Base-by-base conservation (phyloP, 1,284 basidiomycete genomes). In the Polyporus tsugae region DNA sequence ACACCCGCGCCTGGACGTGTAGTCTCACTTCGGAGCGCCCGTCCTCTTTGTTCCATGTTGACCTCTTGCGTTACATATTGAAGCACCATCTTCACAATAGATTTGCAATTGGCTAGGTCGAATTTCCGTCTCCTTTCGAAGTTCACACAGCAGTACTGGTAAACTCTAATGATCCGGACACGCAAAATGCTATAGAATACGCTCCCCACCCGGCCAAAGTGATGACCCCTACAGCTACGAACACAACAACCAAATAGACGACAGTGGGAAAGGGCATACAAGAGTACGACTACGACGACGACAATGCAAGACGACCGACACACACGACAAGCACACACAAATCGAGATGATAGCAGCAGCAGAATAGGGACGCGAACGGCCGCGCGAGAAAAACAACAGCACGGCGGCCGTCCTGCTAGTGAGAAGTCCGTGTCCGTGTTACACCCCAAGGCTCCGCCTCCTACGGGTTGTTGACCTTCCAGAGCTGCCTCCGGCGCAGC, bases 401-500 rank as follows among this genome's bases (percentile, higher is more conserved):
- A 64, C 11, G 35, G 33, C 52, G 52, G 52, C 52, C 52, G 29
- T 55, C 52, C 29, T 33, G 17, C 13, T 29, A 35, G 22, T 13
- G 46, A 49, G 10, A 49, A 49, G 52, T 35, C 52, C 29, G 2
- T 55, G 52, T 55, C 52, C 46, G 62, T 55, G 22, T 46, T 41
- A 33, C 15, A 15, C 33, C 53, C 38, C n/a, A 22, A 19, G 22
- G 22, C 10, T 10, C 46, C 22, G 22, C 10, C 36, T 10, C 63
- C 36, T 60, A 66, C 15, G 66, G 57, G 62, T 59, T 49, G 82
- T 91, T 91, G 66, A 96, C 93, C 85, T 96, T 95, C 92, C 92
- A 96, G 77, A 95, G 81, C 59, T 90, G 88, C 75, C 91, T 87
- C 82, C 91, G 92, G 81, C 90, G 91, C 83, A 91, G 84, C 82